Evolutionary conservation across 2,329 filamentous ascomycete genomes (phyloP).

Genomic region (Venturiaceae sp.): DNA sequence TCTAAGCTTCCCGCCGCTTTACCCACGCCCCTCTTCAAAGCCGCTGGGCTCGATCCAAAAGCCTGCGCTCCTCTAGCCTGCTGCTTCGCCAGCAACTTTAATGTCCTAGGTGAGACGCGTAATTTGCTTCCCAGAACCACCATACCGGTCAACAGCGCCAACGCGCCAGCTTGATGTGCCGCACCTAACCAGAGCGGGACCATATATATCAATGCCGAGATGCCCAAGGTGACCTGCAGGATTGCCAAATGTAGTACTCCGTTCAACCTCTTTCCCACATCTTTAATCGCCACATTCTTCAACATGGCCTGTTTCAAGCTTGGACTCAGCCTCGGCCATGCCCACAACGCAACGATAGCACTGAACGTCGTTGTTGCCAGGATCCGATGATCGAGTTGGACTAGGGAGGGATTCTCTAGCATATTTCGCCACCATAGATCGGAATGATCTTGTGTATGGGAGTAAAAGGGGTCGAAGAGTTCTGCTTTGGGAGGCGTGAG

Average conservation of each 20-base stretch:
- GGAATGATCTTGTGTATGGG: slow-evolving; percentile 62
- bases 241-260: slow-evolving; percentile 77
- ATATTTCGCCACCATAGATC: slow-evolving; percentile 97
- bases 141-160: slow-evolving; percentile 75
- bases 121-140: slow-evolving; percentile 70
- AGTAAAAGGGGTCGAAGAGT: slow-evolving; percentile 80
- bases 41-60: not conserved
- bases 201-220: slow-evolving; percentile 86
- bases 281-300: slow-evolving; percentile 9
- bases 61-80: not conserved
- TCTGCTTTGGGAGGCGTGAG: slow-evolving; percentile 73
- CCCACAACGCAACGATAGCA: slow-evolving; percentile 66
- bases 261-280: slow-evolving; percentile 57
- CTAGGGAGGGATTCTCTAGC: slow-evolving; percentile 91
- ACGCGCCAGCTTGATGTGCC: slow-evolving; percentile 81
- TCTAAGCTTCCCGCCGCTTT: not conserved
- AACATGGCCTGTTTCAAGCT: slow-evolving; percentile 40
- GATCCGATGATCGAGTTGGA: slow-evolving; percentile 92
- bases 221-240: slow-evolving; percentile 77
- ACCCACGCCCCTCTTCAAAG: not conserved
- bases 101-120: slow-evolving; percentile 58
- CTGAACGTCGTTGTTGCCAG: slow-evolving; percentile 84
- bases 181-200: slow-evolving; percentile 83
- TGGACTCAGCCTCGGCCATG: slow-evolving; percentile 62
- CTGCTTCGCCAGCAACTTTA: slow-evolving; percentile 40